A percentile compares a stretch with the other conserved stretches of the same genome.
Conservation (phyloP, 768 basidiomycete species). For the Piloderma croceum region DNA sequence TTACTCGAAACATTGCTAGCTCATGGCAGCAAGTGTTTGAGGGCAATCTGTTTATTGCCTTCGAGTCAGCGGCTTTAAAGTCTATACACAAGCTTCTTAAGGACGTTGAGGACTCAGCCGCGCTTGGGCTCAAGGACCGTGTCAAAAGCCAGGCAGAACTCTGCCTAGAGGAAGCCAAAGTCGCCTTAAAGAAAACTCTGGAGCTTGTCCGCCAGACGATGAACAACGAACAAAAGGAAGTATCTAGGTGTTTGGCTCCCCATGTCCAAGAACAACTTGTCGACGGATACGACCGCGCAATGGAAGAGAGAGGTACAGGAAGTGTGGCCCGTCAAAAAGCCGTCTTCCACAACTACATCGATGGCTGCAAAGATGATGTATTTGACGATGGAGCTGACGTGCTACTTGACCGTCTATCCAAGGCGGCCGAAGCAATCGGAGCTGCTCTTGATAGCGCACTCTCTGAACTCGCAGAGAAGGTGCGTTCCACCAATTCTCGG, state of each 20-base stretch:
- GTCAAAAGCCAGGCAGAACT: slow-evolving; percentile 44
- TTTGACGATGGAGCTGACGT: slow-evolving; percentile 50
- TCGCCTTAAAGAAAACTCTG: slow-evolving; percentile 43
- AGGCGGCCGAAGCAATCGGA: slow-evolving; percentile 46
- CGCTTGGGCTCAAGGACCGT: slow-evolving; percentile 48
- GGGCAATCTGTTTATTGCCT: slow-evolving; percentile 46
- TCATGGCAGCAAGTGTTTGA: slow-evolving; percentile 60
- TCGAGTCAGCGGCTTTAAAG: slow-evolving; percentile 34
- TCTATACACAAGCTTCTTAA: slow-evolving; percentile 41
- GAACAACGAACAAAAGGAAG: slow-evolving; percentile 51
- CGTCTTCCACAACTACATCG: slow-evolving; percentile 43
- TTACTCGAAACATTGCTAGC: slow-evolving; percentile 52
- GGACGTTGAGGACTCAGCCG: slow-evolving; percentile 48
- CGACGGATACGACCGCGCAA: slow-evolving; percentile 48
- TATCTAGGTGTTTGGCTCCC: slow-evolving; percentile 51
- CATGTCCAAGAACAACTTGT: slow-evolving; percentile 47
- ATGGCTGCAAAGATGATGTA: slow-evolving; percentile 40
- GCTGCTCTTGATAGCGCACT: slow-evolving; percentile 42
- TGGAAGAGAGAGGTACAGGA: slow-evolving; percentile 49
- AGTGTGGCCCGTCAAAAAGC: slow-evolving; percentile 57
- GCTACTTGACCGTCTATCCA: slow-evolving; percentile 41
- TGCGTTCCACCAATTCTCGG: slow-evolving; percentile 18
- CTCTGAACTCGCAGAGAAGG: slow-evolving; percentile 51
- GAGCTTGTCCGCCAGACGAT: slow-evolving; percentile 45
- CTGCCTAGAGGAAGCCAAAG: slow-evolving; percentile 46